These are phyloP conservation scores for Lathyrus oleraceus DNA, from an alignment of 306 rosid genomes.

Conservation along the genomic window DNA sequence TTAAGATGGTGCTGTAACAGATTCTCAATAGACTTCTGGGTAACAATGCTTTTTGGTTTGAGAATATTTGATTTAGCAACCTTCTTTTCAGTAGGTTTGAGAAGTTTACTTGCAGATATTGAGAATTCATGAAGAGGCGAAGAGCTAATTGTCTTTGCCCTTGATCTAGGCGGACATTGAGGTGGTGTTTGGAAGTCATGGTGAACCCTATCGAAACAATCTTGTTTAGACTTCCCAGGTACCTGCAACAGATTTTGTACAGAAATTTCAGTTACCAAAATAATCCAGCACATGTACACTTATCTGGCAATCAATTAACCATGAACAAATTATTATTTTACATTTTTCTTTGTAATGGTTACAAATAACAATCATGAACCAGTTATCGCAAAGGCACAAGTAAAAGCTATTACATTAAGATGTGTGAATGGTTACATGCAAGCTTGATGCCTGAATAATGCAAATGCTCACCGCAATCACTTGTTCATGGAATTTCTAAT, in stretches of 20 bases:
- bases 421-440: neutral
- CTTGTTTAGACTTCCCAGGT: slow-evolving; percentile 88
- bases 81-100: slow-evolving; percentile 45
- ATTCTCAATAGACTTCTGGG: slow-evolving; percentile 56
- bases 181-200: slow-evolving; percentile 64
- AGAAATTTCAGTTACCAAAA: slow-evolving; percentile 4
- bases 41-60: slow-evolving; percentile 47
- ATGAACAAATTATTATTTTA: slow-evolving; percentile 5
- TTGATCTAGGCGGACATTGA: slow-evolving; percentile 55
- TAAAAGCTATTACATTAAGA: neutral
- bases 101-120: slow-evolving; percentile 69
- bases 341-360: neutral
- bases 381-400: neutral
- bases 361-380: neutral
- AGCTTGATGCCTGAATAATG: neutral
- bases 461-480: neutral
- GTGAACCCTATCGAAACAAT: slow-evolving; percentile 82
- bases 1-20: slow-evolving; percentile 44
- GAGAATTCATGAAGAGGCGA: slow-evolving; percentile 51
- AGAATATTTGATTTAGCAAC: slow-evolving; percentile 41
- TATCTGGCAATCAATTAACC: slow-evolving; percentile 18
- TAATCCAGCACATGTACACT: neutral
- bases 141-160: slow-evolving; percentile 51
- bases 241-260: slow-evolving; percentile 57
- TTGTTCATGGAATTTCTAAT: neutral